Conservation (phyloP, 208 protist species). For the Acanthamoeba royreba region DNA sequence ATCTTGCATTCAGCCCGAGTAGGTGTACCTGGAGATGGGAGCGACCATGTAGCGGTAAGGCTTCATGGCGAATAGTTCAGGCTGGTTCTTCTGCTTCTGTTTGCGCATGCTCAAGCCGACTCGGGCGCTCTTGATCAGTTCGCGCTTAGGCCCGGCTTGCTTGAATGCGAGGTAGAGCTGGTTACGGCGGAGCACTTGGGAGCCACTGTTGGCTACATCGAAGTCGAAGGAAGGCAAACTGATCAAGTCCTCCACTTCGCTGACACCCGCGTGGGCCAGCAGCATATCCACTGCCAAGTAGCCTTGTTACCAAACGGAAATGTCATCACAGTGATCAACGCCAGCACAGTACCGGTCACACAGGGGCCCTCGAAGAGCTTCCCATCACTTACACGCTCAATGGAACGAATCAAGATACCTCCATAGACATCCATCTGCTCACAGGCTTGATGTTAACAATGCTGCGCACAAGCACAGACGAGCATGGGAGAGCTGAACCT, state of each 20-base stretch:
- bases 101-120: constrained; percentile 32
- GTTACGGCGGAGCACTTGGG: not conserved
- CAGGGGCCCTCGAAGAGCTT: constrained; percentile 46
- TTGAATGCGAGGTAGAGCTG: constrained; percentile 49
- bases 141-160: no score
- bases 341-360: constrained; percentile 24
- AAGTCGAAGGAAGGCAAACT: constrained; percentile 2
- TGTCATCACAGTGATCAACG: no score
- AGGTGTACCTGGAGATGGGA: not conserved
- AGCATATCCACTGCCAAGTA: not conserved
- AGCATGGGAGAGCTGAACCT: no score
- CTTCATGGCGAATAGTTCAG: not conserved
- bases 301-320: no score
- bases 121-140: not conserved
- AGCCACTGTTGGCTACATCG: constrained; percentile 31
- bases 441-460: not conserved
- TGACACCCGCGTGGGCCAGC: not conserved
- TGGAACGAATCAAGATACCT: not conserved
- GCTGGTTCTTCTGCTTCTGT: not conserved
- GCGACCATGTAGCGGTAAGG: not conserved
- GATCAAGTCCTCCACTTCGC: not conserved
- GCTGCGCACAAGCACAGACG: no score
- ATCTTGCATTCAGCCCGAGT: not conserved
- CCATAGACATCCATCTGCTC: not conserved
- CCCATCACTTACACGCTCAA: constrained; percentile 17